Evolutionary conservation across 306 rosid genomes (phyloP).

Genomic region (Bauhinia variegata): DNA sequence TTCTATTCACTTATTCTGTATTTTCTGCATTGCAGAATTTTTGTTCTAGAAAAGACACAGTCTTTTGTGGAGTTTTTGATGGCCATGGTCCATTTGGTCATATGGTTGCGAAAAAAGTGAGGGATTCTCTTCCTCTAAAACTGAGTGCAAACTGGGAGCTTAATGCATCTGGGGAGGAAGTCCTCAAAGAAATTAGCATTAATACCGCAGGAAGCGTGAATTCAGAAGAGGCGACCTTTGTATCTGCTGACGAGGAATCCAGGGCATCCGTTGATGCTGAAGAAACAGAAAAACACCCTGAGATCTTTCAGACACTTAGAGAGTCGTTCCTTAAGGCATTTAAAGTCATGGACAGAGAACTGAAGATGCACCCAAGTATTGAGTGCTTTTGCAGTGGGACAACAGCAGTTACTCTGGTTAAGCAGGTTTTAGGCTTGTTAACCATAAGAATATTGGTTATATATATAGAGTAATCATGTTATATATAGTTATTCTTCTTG

Average conservation of each 20-base stretch:
- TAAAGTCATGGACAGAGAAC: conserved; percentile 87
- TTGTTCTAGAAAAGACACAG: conserved; percentile 72
- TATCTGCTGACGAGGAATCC: conserved; percentile 71
- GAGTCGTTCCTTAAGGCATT: conserved; percentile 87
- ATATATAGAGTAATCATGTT: conserved; percentile 2
- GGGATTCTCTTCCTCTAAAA: conserved; percentile 93
- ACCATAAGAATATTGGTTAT: conserved; percentile 18
- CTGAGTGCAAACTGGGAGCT: conserved; percentile 89
- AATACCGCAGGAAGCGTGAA: conserved; percentile 70
- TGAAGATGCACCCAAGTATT: conserved; percentile 66
- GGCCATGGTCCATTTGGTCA: conserved; percentile 99
- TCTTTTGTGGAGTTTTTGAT: conserved; percentile 97
- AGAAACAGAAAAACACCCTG: conserved; percentile 71
- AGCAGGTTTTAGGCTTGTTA: conserved; percentile 64
- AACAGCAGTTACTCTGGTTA: conserved; percentile 90
- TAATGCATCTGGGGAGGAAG: conserved; percentile 56
- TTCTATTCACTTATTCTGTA: conserved; percentile 28
- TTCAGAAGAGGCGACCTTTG: conserved; percentile 60
- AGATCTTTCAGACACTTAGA: conserved; percentile 72
- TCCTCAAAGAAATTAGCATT: conserved; percentile 71
- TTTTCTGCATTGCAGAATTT: conserved; percentile 67
- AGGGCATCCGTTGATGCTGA: conserved; percentile 61
- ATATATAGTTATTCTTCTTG: background rate
- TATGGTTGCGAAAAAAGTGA: conserved; percentile 97
- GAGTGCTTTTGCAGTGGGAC: conserved; percentile 98